Evolutionary conservation across 1,284 basidiomycete species (phyloP), one percentile per base, ranked within the genome.

Genomic region (Pisolithus thermaeus): DNA sequence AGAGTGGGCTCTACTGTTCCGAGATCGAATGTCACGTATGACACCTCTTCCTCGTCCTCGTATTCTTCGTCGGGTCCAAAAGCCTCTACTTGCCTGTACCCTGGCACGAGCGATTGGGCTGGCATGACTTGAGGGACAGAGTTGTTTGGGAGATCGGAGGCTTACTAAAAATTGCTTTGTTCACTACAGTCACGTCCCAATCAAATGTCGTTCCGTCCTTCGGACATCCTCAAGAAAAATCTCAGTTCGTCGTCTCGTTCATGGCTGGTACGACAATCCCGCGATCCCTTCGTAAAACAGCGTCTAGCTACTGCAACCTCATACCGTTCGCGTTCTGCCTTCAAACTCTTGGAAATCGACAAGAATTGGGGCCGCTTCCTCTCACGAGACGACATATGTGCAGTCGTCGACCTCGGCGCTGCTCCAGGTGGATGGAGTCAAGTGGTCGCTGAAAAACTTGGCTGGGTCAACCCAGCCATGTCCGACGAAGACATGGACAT

Each of bases 371-470:
- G 70, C 28, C 58, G 67, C 3, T 79, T 92, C 53, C 70, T 90
- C 40, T 67, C 70, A 5, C 71, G 73, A 41, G 68, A 66, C 8
- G 74, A 81, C 52, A 77, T 85, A 1, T 69, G 65, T 4, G 73
- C 78, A 20, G 82, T 93, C 0, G 81, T 93, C 2, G 92, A 94
- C 66, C 77, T 95, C 25, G 92, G 92, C 35, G 88, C 87, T 1
- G 90, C 91, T 1, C 92, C 92, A 0, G 92, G 91, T 5, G 90
- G 91, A 0, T 94, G 92, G 92, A 86, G 84, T 52, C 90, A 94
- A 61, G 89, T 92, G 20, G 83, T 83, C 9, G 83, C 86, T 0
- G 73, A 73, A 23, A 77, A 79, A 56, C 65, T 86, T 22, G 78
- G 79, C 1, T 77, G 76, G 73, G 52, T 54, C 35, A 30, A 56